A percentile compares a stretch with the other conserved stretches of the same genome.
Evolutionary conservation across 805 yeast genomes (phyloP).

Genomic region (Cyberlindnera nakhonratchasimensis): DNA sequence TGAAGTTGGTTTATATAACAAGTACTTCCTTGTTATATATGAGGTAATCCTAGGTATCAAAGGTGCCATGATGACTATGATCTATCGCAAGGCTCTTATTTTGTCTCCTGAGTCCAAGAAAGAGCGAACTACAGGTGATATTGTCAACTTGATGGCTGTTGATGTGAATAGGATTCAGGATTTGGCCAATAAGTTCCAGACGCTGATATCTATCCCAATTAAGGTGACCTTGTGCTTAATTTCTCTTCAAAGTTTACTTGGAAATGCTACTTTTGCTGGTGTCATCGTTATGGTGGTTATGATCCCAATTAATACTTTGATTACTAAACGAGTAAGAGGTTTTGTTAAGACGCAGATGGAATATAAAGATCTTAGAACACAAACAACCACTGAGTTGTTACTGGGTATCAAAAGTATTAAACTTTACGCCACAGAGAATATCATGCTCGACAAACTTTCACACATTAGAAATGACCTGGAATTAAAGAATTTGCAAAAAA

Average conservation of each 20-base stretch:
- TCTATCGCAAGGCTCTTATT: constrained; percentile 66
- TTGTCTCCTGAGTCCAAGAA: constrained; percentile 65
- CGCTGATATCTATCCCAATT: constrained; percentile 56
- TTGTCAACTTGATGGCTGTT: constrained; percentile 73
- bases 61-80: constrained; percentile 60
- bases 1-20: constrained; percentile 64
- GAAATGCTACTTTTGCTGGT: constrained; percentile 59
- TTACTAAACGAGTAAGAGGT: constrained; percentile 43
- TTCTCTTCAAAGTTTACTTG: constrained; percentile 54
- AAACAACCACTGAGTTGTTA: constrained; percentile 55
- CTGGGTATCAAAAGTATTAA: constrained; percentile 61
- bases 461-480: constrained; percentile 59
- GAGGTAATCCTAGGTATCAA: constrained; percentile 64
- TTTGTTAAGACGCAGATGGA: constrained; percentile 57
- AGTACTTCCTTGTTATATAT: constrained; percentile 55
- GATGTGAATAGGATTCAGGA: constrained; percentile 68
- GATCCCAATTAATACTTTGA: constrained; percentile 52
- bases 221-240: constrained; percentile 49
- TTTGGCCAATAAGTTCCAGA: constrained; percentile 50
- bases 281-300: constrained; percentile 47
- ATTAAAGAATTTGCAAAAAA: constrained; percentile 45
- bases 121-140: constrained; percentile 68
- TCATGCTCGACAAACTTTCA: constrained; percentile 51
- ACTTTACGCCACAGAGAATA: constrained; percentile 66
- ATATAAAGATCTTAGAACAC: constrained; percentile 57